Evolutionary conservation across 805 yeast genomes (phyloP), one percentile per base, ranked within the genome.

Genomic region (Zygoascus ofunaensis): DNA sequence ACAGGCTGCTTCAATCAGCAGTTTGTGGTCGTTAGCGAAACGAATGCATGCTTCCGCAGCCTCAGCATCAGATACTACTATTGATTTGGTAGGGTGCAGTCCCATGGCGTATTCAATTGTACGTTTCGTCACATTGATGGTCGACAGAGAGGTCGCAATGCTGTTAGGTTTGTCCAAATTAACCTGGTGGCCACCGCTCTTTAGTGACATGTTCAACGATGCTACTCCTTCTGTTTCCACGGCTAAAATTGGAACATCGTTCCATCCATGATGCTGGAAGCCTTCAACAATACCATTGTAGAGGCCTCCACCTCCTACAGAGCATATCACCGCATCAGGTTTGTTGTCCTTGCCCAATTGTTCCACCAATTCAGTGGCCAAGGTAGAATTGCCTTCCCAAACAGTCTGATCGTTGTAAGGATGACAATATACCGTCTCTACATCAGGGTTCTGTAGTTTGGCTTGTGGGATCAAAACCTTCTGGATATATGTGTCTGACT

Each of bases 241-340:
- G 15, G 74, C 71, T 21, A 72, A 53, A 4, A 72, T 57, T 49
- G 73, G 64, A 50, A 66, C 47, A 62, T 58, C 48, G 49, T 65
- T 19, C 68, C 60, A 19, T 22, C 47, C 59, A 4, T 74, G 61
- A 48, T 87, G 73, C 63, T 83, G 82, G 61, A 90, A 63, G 55
- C 92, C 94, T 2, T 86, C 70, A 40, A 86, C 90, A 35, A 90
- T 71, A 59, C 98, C 98, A 8, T 94, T 77, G 59, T 83, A 75
- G 51, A 90, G 70, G 40, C 98, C 98, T 55, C 97, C 97, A 51
- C 98, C 98, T 47, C 97, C 98, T 42, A 87, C 87, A 5, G 96
- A 90, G 48, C 89, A 79, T 53, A 87, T 84, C 2, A 90, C 82
- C 1, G 96, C 97, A 47, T 74, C 76, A 46, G 90, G 74, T 53